Conservation (phyloP, 2,329 filamentous ascomycete genomes). For the Xylaria sp. region DNA sequence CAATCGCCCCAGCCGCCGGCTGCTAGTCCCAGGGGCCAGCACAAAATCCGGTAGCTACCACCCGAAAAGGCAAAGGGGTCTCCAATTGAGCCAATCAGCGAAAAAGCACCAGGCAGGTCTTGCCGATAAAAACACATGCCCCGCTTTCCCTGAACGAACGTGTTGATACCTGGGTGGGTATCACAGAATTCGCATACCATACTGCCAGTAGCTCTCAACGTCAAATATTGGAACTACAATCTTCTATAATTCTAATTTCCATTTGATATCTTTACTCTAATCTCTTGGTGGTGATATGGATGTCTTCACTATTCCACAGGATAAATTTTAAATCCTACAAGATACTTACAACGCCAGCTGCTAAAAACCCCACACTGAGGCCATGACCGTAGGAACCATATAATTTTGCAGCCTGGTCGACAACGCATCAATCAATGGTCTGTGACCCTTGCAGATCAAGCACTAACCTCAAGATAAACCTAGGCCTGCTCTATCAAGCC, state of each 20-base stretch:
- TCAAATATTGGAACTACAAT: not conserved
- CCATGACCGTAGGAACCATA: not conserved
- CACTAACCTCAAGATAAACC: slow-evolving; percentile 27
- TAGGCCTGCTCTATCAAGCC: slow-evolving; percentile 28
- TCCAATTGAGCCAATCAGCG: slow-evolving; percentile 25
- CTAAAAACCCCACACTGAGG: slow-evolving; percentile 5
- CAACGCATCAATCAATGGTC: slow-evolving; percentile 19
- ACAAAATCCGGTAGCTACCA: slow-evolving; percentile 21
- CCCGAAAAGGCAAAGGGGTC: slow-evolving; percentile 33
- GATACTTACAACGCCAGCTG: not conserved
- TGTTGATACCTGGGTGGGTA: not conserved
- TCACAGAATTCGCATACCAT: not conserved
- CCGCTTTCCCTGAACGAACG: slow-evolving; percentile 22
- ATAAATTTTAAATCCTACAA: not conserved
- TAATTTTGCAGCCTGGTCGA: slow-evolving; percentile 1
- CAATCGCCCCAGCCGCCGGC: slow-evolving; percentile 19
- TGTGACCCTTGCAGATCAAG: slow-evolving; percentile 25
- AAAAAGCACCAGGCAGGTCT: slow-evolving; percentile 19
- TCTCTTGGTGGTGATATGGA: not conserved
- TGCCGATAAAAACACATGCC: slow-evolving; percentile 35
- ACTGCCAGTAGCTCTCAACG: not conserved
- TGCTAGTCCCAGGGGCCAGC: slow-evolving; percentile 26
- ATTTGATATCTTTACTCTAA: not conserved
- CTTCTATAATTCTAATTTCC: not conserved
- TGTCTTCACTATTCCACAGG: not conserved